Percentiles rank a stretch among this genome's conserved stretches.
Evolutionary conservation across 2,329 filamentous ascomycete species (phyloP).

Genomic region (Beauveria varroae): DNA sequence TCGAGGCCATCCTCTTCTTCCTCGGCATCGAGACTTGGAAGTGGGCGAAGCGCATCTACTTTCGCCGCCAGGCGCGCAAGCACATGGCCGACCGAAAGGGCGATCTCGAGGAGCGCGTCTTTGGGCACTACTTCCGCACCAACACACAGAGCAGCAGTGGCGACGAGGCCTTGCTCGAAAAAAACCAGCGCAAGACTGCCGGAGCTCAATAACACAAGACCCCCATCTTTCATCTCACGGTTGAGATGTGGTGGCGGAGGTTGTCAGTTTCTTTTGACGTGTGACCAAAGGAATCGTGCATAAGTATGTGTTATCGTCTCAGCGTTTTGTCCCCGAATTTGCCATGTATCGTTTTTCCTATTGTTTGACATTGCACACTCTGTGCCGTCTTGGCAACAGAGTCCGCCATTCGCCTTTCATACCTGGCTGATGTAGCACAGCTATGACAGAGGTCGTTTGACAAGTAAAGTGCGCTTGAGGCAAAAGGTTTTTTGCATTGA

Average conservation of each 20-base stretch:
- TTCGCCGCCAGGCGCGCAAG: conserved; percentile 23
- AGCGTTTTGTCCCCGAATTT: background rate
- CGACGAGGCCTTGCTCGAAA: conserved; percentile 14
- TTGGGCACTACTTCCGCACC: conserved; percentile 24
- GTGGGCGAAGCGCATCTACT: conserved; percentile 44
- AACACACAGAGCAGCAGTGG: conserved; percentile 13
- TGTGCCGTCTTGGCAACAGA: background rate
- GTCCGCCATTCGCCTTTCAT: background rate
- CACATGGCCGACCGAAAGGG: conserved; percentile 1
- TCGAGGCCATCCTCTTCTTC: conserved; percentile 49
- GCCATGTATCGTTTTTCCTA: conserved; percentile 1
- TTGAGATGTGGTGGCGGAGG: conserved; percentile 3
- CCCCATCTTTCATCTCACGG: background rate
- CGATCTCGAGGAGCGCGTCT: conserved; percentile 26
- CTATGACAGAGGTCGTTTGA: background rate
- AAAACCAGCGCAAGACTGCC: conserved; percentile 9
- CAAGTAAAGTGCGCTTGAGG: background rate
- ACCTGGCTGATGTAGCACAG: background rate
- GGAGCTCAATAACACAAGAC: conserved; percentile 16
- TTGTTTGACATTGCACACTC: conserved; percentile 4
- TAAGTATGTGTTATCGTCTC: background rate
- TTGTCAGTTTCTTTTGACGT: conserved; percentile 8
- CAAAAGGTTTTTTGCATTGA: background rate
- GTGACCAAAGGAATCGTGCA: background rate
- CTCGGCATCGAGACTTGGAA: conserved; percentile 51